A percentile compares a stretch with the other conserved stretches of the same genome.
phyloP scores from a whole-genome alignment of 2,329 filamentous ascomycete species.

The Monosporascus sp. region DNA sequence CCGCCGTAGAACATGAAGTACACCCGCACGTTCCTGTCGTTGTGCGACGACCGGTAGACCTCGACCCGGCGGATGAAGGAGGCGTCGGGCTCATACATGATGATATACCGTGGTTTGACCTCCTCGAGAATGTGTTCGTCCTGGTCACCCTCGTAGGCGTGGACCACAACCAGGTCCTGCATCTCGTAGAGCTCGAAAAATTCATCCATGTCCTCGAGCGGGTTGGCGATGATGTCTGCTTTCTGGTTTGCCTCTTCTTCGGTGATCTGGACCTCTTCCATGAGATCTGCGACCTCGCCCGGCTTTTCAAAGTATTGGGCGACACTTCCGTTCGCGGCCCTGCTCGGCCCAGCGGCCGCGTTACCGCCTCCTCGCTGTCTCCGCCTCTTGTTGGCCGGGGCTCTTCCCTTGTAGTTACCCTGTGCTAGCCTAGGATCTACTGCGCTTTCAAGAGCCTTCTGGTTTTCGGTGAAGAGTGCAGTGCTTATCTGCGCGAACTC shows the following conservation, averaged over 20 bases:
- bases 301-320: conserved; percentile 78
- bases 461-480: conserved; percentile 72
- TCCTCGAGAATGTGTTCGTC: conserved; percentile 97
- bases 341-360: conserved; percentile 50
- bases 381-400: conserved; percentile 79
- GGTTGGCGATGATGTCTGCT: conserved; percentile 67
- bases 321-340: conserved; percentile 69
- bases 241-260: conserved; percentile 72
- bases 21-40: conserved; percentile 79
- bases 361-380: conserved; percentile 74
- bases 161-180: conserved; percentile 80
- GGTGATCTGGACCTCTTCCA: conserved; percentile 78
- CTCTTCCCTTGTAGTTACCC: conserved; percentile 52
- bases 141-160: conserved; percentile 91
- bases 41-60: conserved; percentile 92
- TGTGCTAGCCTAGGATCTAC: conserved; percentile 48
- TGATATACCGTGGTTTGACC: conserved; percentile 84
- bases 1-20: conserved; percentile 97
- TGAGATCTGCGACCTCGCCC: conserved; percentile 72
- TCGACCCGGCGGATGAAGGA: conserved; percentile 92
- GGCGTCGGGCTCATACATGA: conserved; percentile 97
- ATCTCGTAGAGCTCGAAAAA: conserved; percentile 90
- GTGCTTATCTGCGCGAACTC: conserved; percentile 83
- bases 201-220: conserved; percentile 85
- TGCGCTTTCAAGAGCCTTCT: conserved; percentile 66